Evolutionary conservation across 1,284 basidiomycete species (phyloP).

Genomic region (Sanguinoderma infundibulare): DNA sequence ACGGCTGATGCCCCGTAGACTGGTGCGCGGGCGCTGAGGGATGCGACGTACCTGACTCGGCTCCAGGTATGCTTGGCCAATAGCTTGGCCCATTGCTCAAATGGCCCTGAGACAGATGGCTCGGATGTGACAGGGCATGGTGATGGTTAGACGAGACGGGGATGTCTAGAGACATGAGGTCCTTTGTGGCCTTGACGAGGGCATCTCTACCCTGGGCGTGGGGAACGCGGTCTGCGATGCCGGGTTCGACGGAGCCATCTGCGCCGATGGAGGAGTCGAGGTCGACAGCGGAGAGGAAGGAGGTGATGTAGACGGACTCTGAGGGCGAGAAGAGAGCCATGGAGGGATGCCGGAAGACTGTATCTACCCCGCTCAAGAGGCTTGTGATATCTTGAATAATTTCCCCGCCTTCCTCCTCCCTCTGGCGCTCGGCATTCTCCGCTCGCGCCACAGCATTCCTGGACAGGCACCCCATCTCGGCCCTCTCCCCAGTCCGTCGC

Average conservation of each 20-base stretch:
- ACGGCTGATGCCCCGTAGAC: not conserved
- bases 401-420: constrained; percentile 9
- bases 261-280: constrained; percentile 40
- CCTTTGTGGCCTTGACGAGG: constrained; percentile 73
- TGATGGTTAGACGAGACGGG: constrained; percentile 28
- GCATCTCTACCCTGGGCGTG: constrained; percentile 52
- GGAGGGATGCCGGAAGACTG: constrained; percentile 6
- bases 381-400: constrained; percentile 32
- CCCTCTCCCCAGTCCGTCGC: not conserved
- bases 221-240: constrained; percentile 36
- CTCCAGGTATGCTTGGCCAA: constrained; percentile 24
- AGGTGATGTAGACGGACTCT: constrained; percentile 54
- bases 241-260: constrained; percentile 29
- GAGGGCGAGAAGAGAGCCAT: constrained; percentile 51
- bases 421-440: constrained; percentile 12
- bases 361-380: constrained; percentile 17
- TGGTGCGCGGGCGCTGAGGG: not conserved
- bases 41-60: constrained; percentile 10
- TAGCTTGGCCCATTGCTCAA: constrained; percentile 28
- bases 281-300: constrained; percentile 53
- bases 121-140: not conserved
- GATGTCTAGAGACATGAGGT: constrained; percentile 64
- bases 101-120: not conserved
- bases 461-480: not conserved
- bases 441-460: not conserved